phyloP scores from a whole-genome alignment of 352 stramenopile species.

The Phytophthora tubulina region DNA sequence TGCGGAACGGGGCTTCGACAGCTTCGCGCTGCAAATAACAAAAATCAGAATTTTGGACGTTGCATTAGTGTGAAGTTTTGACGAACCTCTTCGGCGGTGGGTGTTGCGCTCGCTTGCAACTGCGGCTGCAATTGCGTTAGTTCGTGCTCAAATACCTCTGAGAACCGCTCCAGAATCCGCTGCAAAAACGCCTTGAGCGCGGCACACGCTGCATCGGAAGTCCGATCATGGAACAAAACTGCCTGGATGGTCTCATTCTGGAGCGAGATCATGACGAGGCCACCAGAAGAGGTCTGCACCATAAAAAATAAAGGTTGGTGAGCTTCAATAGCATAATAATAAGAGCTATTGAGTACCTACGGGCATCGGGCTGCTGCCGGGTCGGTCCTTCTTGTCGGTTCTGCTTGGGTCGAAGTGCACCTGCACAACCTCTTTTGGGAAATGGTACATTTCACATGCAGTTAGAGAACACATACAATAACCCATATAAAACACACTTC shows the following conservation, averaged over 20 bases:
- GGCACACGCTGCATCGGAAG: slow-evolving; percentile 52
- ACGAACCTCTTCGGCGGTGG: slow-evolving; percentile 45
- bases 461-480: slow-evolving; percentile 35
- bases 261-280: slow-evolving; percentile 81
- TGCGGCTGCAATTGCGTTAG: slow-evolving; percentile 56
- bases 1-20: slow-evolving; percentile 45
- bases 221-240: slow-evolving; percentile 84
- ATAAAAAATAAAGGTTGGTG: neutral
- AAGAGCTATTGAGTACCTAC: slow-evolving; percentile 16
- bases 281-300: slow-evolving; percentile 46
- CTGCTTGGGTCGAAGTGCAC: slow-evolving; percentile 68
- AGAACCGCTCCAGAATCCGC: slow-evolving; percentile 60
- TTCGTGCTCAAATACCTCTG: slow-evolving; percentile 51
- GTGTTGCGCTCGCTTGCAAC: slow-evolving; percentile 54
- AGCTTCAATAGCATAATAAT: neutral
- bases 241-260: slow-evolving; percentile 68
- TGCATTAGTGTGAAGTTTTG: neutral
- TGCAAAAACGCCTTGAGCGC: slow-evolving; percentile 71
- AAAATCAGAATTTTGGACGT: slow-evolving; percentile 7
- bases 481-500: neutral
- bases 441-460: slow-evolving; percentile 20
- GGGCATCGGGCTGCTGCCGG: slow-evolving; percentile 35
- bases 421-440: slow-evolving; percentile 65
- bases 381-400: slow-evolving; percentile 42
- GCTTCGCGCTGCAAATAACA: slow-evolving; percentile 41